A percentile compares a stretch with the other conserved stretches of the same genome.
These are phyloP conservation scores for Scutellaria minor DNA, from an alignment of 257 asterid genomes.

Conservation along the genomic window DNA sequence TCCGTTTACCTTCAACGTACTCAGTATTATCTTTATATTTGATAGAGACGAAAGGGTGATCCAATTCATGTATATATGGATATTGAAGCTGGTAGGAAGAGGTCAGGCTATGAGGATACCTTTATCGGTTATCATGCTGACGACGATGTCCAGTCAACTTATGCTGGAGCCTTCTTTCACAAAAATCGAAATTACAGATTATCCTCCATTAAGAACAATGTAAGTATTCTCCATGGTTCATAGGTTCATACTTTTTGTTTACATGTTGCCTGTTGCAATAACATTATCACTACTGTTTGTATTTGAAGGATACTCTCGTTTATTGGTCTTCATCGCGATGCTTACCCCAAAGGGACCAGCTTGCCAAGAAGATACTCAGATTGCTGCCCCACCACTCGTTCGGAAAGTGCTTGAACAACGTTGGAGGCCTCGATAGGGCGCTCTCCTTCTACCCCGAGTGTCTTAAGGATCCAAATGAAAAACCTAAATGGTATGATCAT, in stretches of 20 bases:
- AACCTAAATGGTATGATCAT: conserved; percentile 97
- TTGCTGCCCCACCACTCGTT: conserved; percentile 83
- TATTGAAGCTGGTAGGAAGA: conserved; percentile 92
- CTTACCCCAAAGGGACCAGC: conserved; percentile 76
- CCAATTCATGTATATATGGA: conserved; percentile 96
- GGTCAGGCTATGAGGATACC: conserved; percentile 78
- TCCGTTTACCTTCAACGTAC: neutral
- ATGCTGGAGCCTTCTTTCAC: conserved; percentile 86
- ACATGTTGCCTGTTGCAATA: too few relatives aligned
- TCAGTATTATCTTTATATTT: conserved; percentile 32
- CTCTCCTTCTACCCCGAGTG: conserved; percentile 80
- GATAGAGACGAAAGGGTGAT: conserved; percentile 73
- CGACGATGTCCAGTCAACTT: conserved; percentile 94
- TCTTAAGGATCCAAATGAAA: conserved; percentile 53
- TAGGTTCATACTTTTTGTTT: neutral
- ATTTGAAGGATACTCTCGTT: conserved; percentile 76
- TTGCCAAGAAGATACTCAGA: conserved; percentile 71
- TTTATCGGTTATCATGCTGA: conserved; percentile 87
- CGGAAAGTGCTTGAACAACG: conserved; percentile 96
- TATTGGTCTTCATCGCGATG: conserved; percentile 99
- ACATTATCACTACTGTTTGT: neutral
- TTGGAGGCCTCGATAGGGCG: conserved; percentile 82
- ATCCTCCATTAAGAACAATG: conserved; percentile 70
- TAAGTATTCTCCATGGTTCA: conserved; percentile 38
- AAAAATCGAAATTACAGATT: conserved; percentile 80